Evolutionary conservation across 1,284 basidiomycete species (phyloP).

Genomic region (Peniophora sp.): DNA sequence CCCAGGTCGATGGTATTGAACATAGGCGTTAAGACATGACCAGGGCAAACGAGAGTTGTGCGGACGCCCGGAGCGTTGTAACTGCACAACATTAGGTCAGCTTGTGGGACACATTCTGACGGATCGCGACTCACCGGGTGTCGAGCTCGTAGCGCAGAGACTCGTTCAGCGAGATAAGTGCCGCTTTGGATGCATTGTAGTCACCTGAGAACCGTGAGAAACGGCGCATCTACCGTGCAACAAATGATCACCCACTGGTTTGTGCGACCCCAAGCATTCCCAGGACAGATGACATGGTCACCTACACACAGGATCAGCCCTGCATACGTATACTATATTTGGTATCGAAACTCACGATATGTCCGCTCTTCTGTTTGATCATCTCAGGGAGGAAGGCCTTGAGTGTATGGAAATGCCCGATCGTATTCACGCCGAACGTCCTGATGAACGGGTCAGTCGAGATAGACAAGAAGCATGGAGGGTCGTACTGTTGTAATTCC

Average conservation of each 20-base stretch:
- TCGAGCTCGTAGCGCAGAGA: slow-evolving; percentile 82
- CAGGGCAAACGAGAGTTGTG: slow-evolving; percentile 75
- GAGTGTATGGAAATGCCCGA: slow-evolving; percentile 86
- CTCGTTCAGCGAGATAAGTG: slow-evolving; percentile 68
- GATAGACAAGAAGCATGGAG: neutral
- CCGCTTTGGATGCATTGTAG: slow-evolving; percentile 86
- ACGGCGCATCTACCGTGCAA: slow-evolving; percentile 1
- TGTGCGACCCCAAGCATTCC: slow-evolving; percentile 71
- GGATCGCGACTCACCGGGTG: slow-evolving; percentile 40
- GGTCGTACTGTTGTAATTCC: slow-evolving; percentile 73
- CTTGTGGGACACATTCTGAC: slow-evolving; percentile 4
- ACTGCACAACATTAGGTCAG: slow-evolving; percentile 25
- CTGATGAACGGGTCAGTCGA: slow-evolving; percentile 31
- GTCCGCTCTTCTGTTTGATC: slow-evolving; percentile 71
- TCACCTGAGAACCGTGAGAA: slow-evolving; percentile 48
- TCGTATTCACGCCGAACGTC: slow-evolving; percentile 84
- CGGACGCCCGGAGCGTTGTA: slow-evolving; percentile 69
- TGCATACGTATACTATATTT: neutral
- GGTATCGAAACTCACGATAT: slow-evolving; percentile 54
- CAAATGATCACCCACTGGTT: slow-evolving; percentile 55
- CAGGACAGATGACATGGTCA: slow-evolving; percentile 78
- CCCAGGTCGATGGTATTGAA: slow-evolving; percentile 59
- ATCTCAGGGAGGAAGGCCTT: slow-evolving; percentile 92
- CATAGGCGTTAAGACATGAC: slow-evolving; percentile 67
- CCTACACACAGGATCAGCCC: slow-evolving; percentile 27